phyloP scores from a whole-genome alignment of 2,329 filamentous ascomycete genomes.

The Stemphylium lycopersici region DNA sequence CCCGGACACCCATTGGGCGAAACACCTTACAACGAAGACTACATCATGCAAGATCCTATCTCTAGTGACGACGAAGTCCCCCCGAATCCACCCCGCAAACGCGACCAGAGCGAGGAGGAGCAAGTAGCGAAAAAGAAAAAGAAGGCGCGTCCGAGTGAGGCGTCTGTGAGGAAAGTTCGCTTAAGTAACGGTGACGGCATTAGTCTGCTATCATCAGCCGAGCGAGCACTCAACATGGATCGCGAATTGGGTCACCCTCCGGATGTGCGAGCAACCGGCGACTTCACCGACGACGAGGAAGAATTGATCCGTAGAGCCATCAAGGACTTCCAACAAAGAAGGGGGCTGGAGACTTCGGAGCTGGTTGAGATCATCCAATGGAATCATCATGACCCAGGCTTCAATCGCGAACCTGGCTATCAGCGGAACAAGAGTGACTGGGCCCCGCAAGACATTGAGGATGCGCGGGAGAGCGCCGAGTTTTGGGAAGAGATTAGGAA shows the following conservation, averaged over 20 bases:
- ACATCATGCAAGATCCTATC: conserved; percentile 1
- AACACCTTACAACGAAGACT: not conserved
- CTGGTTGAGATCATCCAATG: conserved; percentile 33
- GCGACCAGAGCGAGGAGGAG: not conserved
- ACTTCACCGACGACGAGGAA: conserved; percentile 29
- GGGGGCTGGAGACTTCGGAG: conserved; percentile 17
- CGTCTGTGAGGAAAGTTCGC: not conserved
- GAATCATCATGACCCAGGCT: conserved; percentile 1
- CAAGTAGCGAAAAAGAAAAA: not conserved
- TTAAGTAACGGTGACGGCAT: not conserved
- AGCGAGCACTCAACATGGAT: conserved; percentile 16
- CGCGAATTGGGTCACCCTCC: conserved; percentile 22
- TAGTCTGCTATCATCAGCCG: conserved; percentile 14
- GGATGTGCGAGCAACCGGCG: conserved; percentile 21
- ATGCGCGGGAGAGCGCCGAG: conserved; percentile 18
- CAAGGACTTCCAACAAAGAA: conserved; percentile 26
- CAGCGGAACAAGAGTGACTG: not conserved
- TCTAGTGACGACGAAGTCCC: conserved; percentile 1
- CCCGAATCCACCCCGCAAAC: not conserved
- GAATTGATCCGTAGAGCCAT: conserved; percentile 34
- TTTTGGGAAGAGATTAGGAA: conserved; percentile 44
- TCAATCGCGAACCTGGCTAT: not conserved
- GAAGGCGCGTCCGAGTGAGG: not conserved
- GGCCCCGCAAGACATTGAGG: conserved; percentile 2
- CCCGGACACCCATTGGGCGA: not conserved